Evolutionary conservation across 441 rosid genomes (phyloP), one percentile per base, ranked within the genome.

Genomic region (Mallotus repandus): DNA sequence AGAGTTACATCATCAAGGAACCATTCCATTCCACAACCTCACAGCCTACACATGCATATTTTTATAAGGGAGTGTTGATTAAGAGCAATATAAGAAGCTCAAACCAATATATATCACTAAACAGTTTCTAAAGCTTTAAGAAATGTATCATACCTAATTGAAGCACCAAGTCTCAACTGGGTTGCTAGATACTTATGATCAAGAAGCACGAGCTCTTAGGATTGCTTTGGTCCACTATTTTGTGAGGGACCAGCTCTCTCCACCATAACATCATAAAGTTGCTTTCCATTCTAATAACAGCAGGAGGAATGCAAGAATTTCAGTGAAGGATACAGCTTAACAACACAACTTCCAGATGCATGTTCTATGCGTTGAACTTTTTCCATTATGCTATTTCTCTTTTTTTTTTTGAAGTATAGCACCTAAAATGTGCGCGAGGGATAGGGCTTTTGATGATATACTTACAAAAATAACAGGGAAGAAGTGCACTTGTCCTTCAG

Each of bases 401-500:
- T 25, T 14, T 21, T 25, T 14, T 21, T 65, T 2, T 18, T 2
- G 16, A 32, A 2, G 41, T 32, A n/a, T 18, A 68, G 29, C 16
- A 53, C 32, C 12, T 49, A 11, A 45, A 53, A 6, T 43, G 35
- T 50, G n/a, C 41, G 59, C 11, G 18, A 38, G 1, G 19, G 55
- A 59, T 55, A 43, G 10, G 53, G 22, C 16, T 21, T 61, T 70
- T 15, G 29, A 5, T 38, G 38, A 49, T 63, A 9, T 29, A 83
- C 96, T 89, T 81, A 90, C 96, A 78, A 90, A 90, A 70, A 90
- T 89, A 9, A 90, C 91, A 6, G 93, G 96, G 79, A 89, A 89
- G 85, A 90, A 90, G 83, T 90, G 96, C 73, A 89, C 84, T 90
- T 90, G 96, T 78, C 96, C 96, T 84, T 90, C 87, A 7, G 91